Percentiles rank a stretch among this genome's conserved stretches.
phyloP scores from a whole-genome alignment of 768 basidiomycete species.

The Antrodiella citrinella region DNA sequence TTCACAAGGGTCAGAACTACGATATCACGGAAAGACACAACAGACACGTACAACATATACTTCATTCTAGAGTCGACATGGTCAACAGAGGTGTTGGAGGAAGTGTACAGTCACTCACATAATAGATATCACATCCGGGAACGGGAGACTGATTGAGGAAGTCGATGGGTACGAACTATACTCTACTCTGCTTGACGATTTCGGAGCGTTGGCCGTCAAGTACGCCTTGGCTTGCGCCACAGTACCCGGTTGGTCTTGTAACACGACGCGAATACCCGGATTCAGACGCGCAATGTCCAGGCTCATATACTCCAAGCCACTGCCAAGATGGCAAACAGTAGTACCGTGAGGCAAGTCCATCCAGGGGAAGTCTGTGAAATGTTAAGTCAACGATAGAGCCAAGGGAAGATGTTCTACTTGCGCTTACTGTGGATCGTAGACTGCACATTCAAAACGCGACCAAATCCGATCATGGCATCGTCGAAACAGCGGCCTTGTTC shows the following conservation, averaged over 20 bases:
- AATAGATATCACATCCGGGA: constrained; percentile 3
- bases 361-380: background rate
- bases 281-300: background rate
- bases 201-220: background rate
- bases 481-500: background rate
- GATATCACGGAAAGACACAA: background rate
- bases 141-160: constrained; percentile 1
- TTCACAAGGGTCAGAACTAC: background rate
- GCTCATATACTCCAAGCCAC: background rate
- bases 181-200: background rate
- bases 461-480: background rate
- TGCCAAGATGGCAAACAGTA: constrained; percentile 2
- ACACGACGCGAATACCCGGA: background rate
- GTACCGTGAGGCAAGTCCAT: background rate
- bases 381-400: background rate
- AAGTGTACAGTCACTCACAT: background rate
- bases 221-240: background rate
- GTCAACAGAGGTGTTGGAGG: background rate
- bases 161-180: constrained; percentile 1
- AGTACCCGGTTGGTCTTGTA: background rate
- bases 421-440: background rate
- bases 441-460: background rate
- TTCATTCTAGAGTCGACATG: background rate
- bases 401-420: background rate
- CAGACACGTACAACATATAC: background rate